Conservation (phyloP, 306 rosid genomes). For the Carpinus viminea region DNA sequence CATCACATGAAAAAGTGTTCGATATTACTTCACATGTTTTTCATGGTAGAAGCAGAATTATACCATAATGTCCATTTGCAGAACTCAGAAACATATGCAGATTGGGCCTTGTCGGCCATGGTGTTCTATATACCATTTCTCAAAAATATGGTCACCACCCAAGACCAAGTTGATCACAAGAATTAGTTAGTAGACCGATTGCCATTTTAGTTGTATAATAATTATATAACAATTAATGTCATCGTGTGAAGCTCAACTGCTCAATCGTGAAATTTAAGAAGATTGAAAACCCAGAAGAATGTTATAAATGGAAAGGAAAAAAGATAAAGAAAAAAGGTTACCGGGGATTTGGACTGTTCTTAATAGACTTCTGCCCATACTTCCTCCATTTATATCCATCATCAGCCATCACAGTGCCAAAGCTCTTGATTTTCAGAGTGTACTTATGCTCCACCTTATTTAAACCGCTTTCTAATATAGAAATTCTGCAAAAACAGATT, state of each 20-base stretch:
- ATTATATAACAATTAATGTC: too few relatives aligned
- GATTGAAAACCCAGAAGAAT: neutral
- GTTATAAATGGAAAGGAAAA: neutral
- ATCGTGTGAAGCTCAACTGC: too few relatives aligned
- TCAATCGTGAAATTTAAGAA: neutral
- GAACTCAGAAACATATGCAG: neutral
- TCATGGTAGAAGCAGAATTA: too few relatives aligned
- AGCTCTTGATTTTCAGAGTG: conserved; percentile 77
- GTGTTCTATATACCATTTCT: too few relatives aligned
- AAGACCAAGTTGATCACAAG: too few relatives aligned
- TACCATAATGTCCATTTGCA: too few relatives aligned
- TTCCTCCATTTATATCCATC: conserved; percentile 97
- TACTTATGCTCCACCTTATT: conserved; percentile 82
- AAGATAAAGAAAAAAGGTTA: conserved; percentile 25
- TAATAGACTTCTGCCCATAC: conserved; percentile 88
- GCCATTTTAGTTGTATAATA: too few relatives aligned
- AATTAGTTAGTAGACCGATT: too few relatives aligned
- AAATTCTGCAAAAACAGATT: conserved; percentile 43
- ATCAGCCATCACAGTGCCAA: conserved; percentile 76
- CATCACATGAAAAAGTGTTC: neutral
- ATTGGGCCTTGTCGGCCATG: too few relatives aligned
- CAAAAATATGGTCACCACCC: too few relatives aligned
- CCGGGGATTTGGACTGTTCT: conserved; percentile 94
- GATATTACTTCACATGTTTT: neutral
- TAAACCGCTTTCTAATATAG: conserved; percentile 58